These are phyloP conservation scores for Papiliotrema terrestris DNA, from an alignment of 1,284 basidiomycete species.

Conservation along the genomic window DNA sequence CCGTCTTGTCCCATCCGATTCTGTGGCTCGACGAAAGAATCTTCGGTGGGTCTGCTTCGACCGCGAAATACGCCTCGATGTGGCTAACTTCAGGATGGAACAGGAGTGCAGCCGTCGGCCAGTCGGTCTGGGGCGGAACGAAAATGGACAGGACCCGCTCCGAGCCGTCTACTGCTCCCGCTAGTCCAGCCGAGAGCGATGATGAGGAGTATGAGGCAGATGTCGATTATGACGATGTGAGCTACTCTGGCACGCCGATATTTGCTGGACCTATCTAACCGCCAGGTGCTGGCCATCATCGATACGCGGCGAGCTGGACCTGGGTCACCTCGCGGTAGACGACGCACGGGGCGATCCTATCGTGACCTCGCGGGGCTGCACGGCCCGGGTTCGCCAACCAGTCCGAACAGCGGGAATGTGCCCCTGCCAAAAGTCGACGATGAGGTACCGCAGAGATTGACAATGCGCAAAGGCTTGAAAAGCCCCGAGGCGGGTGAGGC, in stretches of 20 bases:
- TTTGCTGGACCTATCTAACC: neutral
- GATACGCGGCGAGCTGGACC: constrained; percentile 33
- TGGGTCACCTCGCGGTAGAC: constrained; percentile 25
- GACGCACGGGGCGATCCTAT: constrained; percentile 32
- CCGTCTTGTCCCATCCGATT: constrained; percentile 48
- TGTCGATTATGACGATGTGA: constrained; percentile 53
- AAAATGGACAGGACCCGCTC: constrained; percentile 33
- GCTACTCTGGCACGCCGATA: constrained; percentile 1
- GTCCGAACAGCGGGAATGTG: neutral
- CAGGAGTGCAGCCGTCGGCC: constrained; percentile 37
- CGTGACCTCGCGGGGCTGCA: constrained; percentile 20
- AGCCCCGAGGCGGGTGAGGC: neutral
- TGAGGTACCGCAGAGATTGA: constrained; percentile 17
- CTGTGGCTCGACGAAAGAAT: constrained; percentile 50
- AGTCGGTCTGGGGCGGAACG: constrained; percentile 38
- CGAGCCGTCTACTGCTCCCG: constrained; percentile 36
- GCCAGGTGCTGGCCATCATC: constrained; percentile 42
- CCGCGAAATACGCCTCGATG: neutral
- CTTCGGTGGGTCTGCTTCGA: constrained; percentile 45
- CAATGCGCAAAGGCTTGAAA: constrained; percentile 14
- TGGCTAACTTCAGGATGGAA: constrained; percentile 30
- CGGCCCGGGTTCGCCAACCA: neutral
- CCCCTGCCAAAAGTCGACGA: constrained; percentile 23
- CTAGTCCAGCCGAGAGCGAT: constrained; percentile 46
- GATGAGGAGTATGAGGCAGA: constrained; percentile 49